These are phyloP conservation scores for Eutrema yunnanense DNA, from an alignment of 345 rosid species.

Conservation along the genomic window DNA sequence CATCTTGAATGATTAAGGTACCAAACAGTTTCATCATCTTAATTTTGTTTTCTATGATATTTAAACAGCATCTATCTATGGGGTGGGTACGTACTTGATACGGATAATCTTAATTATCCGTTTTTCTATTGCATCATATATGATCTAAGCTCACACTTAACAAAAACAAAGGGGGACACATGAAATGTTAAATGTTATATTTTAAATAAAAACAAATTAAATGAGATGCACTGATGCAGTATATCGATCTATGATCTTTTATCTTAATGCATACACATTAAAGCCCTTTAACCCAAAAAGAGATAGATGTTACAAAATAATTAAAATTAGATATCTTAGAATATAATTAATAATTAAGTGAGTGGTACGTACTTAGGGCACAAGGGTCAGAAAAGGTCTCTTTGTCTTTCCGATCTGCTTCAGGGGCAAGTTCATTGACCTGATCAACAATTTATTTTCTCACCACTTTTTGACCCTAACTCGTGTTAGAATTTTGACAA, in stretches of 20 bases:
- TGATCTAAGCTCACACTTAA: constrained; percentile 9
- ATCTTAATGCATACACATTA: not conserved
- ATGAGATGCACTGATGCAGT: constrained; percentile 4
- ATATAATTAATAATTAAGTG: not conserved
- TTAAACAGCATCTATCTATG: not conserved
- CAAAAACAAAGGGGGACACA: constrained; percentile 4
- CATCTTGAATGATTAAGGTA: constrained; percentile 11
- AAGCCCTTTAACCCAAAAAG: not conserved
- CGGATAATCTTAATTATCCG: constrained; percentile 4
- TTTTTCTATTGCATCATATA: not conserved
- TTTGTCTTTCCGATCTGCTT: constrained; percentile 17
- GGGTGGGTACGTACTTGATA: constrained; percentile 8
- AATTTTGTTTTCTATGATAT: not conserved
- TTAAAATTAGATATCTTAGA: not conserved
- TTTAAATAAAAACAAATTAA: not conserved
- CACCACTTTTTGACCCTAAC: constrained; percentile 10
- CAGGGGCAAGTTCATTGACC: constrained; percentile 22
- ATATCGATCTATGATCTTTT: not conserved
- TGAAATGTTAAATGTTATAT: not conserved
- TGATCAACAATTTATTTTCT: constrained; percentile 6
- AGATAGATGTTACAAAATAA: not conserved
- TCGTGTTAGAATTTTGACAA: not conserved
- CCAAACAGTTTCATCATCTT: constrained; percentile 10
- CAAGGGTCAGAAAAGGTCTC: constrained; percentile 23
- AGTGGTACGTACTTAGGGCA: constrained; percentile 25